phyloP scores from a whole-genome alignment of 2,329 filamentous ascomycete species.

The Sarocladiaceae sp. region DNA sequence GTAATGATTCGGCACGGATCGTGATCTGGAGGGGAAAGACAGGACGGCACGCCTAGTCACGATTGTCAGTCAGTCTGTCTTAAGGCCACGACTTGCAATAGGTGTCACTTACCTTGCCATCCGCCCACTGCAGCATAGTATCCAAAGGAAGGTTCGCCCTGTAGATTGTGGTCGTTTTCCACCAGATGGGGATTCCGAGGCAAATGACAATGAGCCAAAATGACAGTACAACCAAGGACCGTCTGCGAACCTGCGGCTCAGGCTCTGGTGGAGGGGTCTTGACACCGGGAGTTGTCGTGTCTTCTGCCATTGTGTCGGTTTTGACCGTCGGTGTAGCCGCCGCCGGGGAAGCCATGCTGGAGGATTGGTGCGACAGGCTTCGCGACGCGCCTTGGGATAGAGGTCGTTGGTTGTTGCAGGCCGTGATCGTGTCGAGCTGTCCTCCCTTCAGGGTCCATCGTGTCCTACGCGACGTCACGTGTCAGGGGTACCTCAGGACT shows the following conservation, averaged over 20 bases:
- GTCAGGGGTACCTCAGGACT: slow-evolving; percentile 1
- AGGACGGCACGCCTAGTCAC: slow-evolving; percentile 70
- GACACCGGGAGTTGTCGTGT: not conserved
- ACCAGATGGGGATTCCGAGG: slow-evolving; percentile 91
- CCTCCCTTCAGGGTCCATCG: not conserved
- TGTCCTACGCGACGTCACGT: not conserved
- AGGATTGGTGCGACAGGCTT: not conserved
- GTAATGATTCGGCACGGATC: slow-evolving; percentile 65
- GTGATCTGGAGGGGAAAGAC: slow-evolving; percentile 83
- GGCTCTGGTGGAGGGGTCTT: slow-evolving; percentile 72
- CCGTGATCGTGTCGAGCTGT: not conserved
- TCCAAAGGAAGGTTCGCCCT: slow-evolving; percentile 77
- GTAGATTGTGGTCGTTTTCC: slow-evolving; percentile 89
- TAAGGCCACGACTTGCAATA: not conserved
- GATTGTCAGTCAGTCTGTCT: not conserved
- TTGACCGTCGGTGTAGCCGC: not conserved
- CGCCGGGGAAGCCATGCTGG: slow-evolving; percentile 3
- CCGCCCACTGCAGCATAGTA: slow-evolving; percentile 87
- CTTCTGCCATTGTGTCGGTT: not conserved
- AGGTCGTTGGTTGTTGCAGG: not conserved
- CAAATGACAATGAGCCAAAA: slow-evolving; percentile 87
- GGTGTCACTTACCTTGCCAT: slow-evolving; percentile 66
- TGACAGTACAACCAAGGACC: slow-evolving; percentile 73
- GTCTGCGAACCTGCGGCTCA: slow-evolving; percentile 61
- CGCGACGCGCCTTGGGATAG: not conserved